Evolutionary conservation across 2,329 filamentous ascomycete genomes (phyloP).

Genomic region (Botrytis porri): DNA sequence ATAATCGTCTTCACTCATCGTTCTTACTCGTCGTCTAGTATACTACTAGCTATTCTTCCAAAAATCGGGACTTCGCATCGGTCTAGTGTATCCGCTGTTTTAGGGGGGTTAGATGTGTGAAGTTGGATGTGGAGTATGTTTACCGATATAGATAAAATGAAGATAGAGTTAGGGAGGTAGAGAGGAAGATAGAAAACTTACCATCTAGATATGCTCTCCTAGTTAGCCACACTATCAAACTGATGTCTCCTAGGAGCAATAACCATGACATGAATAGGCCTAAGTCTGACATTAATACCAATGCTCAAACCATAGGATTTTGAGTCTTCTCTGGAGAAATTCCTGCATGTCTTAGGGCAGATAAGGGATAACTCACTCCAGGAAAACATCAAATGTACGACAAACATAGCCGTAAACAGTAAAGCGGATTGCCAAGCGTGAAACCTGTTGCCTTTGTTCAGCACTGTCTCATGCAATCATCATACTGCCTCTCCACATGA

Average conservation of each 20-base stretch:
- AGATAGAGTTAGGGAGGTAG: not conserved
- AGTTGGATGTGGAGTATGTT: not conserved
- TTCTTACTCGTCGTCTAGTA: constrained; percentile 75
- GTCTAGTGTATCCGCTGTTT: constrained; percentile 56
- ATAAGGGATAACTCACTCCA: constrained; percentile 57
- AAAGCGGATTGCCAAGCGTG: constrained; percentile 94
- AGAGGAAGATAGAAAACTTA: constrained; percentile 37
- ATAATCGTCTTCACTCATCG: not conserved
- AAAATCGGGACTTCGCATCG: constrained; percentile 75
- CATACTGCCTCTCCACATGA: not conserved
- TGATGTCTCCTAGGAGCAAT: constrained; percentile 72
- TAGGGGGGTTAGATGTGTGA: constrained; percentile 24
- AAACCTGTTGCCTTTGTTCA: constrained; percentile 55
- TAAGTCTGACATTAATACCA: not conserved
- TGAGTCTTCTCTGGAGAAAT: not conserved
- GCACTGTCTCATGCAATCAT: not conserved
- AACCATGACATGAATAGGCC: constrained; percentile 72
- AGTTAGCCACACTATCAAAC: constrained; percentile 72
- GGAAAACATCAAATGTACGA: constrained; percentile 80
- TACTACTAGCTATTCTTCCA: constrained; percentile 78
- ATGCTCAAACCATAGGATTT: too few relatives aligned
- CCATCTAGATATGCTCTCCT: constrained; percentile 79
- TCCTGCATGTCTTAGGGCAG: too few relatives aligned
- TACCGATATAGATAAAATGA: not conserved
- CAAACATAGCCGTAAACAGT: constrained; percentile 70